phyloP scores from a whole-genome alignment of 257 asterid species.

The Leptodermis oblonga region DNA sequence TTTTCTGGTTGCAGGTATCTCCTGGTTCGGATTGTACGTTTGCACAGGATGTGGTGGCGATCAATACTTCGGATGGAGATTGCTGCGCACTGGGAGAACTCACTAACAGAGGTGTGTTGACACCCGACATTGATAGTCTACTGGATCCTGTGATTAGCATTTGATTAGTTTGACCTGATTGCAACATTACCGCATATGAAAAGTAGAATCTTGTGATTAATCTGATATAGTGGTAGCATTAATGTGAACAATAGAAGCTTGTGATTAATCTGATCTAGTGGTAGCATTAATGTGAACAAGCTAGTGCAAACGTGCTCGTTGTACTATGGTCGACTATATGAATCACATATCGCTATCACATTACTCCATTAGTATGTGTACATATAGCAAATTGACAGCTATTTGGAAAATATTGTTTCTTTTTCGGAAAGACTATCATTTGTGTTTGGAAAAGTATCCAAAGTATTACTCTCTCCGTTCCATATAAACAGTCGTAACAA shows the following conservation, averaged over 20 bases:
- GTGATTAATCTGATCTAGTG: too few relatives aligned
- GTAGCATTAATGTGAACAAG: neutral
- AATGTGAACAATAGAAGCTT: neutral
- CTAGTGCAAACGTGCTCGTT: too few relatives aligned
- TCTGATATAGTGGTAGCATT: neutral
- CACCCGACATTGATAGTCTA: conserved; percentile 50
- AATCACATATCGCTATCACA: too few relatives aligned
- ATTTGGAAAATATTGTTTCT: too few relatives aligned
- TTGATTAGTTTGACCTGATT: conserved; percentile 28
- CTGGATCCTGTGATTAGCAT: conserved; percentile 14
- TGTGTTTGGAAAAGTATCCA: too few relatives aligned
- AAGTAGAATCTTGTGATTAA: conserved; percentile 14
- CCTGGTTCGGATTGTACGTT: conserved; percentile 35
- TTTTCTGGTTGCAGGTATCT: conserved; percentile 68
- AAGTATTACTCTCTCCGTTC: too few relatives aligned
- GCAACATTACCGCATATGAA: too few relatives aligned
- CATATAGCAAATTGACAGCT: too few relatives aligned
- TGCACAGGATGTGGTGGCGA: conserved; percentile 43
- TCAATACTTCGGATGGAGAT: conserved; percentile 30
- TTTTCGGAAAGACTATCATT: too few relatives aligned
- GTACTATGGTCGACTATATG: too few relatives aligned
- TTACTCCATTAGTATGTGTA: too few relatives aligned
- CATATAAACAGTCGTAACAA: too few relatives aligned
- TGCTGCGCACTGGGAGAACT: conserved; percentile 47
- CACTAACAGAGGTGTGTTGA: conserved; percentile 37